Evolutionary conservation across 164 flowering plant species (phyloP), one percentile per base, ranked within the genome.

Genomic region (Sextonia rubra): DNA sequence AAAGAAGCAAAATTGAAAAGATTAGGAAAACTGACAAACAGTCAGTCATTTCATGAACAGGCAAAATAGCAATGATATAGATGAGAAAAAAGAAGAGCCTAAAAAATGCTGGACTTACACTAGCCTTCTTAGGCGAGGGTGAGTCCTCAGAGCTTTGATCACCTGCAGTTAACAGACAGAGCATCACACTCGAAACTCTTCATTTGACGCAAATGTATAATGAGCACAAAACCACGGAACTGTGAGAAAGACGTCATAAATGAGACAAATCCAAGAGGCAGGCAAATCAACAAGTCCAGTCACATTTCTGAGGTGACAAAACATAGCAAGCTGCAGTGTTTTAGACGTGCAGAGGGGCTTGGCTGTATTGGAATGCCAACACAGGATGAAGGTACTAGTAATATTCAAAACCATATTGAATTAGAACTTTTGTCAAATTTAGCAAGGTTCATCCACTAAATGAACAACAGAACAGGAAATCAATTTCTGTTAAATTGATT

Each of bases 121-220:
- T 69, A 93, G 92, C 77, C 90, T 80, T 69, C 84, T 78, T 32
- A 95, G 76, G 74, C 69, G 73, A 44, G 91, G 73, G 83, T 95
- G 95, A 71, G 90, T 91, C 84, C 99, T 85, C 72, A 95, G 78
- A 72, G 86, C 88, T 80, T 91, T 90, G 65, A 86, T 88, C 64
- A 94, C 94, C 97, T 92, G 85, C 68, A 73, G 49, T 65, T 56
- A 56, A 14, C 32, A 26, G 15, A 55, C 7, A 27, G 3, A 66
- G 8, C 14, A 27, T 22, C 5, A 44, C 26, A 66, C n/a, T 15
- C 69, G 20, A 22, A 22, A 61, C 24, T 61, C 64, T 58, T 18
- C n/a, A 58, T 14, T 12, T 8, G 20, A 23, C 6, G 44, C 44
- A 37, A 12, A 52, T 52, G 58, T 20, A 17, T 20, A 3, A 52